Evolutionary conservation across 805 yeast species (phyloP), one percentile per base, ranked within the genome.

Genomic region (Starmerella sirachaensis): DNA sequence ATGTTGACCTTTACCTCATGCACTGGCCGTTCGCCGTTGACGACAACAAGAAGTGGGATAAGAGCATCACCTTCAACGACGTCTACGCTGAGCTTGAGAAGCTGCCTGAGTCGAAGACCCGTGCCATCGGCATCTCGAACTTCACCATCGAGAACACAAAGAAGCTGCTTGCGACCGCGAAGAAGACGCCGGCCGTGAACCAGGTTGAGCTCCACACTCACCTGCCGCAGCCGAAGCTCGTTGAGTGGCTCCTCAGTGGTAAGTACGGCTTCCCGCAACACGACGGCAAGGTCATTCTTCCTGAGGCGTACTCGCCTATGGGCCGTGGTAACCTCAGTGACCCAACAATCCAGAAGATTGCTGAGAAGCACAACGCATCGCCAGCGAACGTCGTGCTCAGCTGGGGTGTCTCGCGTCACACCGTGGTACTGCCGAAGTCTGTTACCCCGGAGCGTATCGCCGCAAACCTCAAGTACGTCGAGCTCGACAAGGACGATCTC

Each of bases 201-300:
- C 93, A 83, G 64, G 66, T 80, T 42, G 93, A 83, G 62, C 60
- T 74, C 26, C 93, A 82, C 58, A 84, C 86, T 32, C 67, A 68
- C 45, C 64, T 78, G 41, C 81, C 81, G 31, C 86, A 80, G 56
- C 61, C 57, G 7, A 74, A 74, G 46, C 62, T 81, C 47, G 51
- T 68, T 30, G 66, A 69, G 24, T 77, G 54, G 58, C 66, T 74
- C 57, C 60, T 64, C 38, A 53, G 58, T 23, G 51, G 51, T 19
- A 34, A 47, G 31, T 47, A 46, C 41, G 51, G 50, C 21, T 34
- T 30, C 38, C 50, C 51, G 13, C 31, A 28, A 23, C 51, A 47
- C 43, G 45, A 47, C 32, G 51, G 51, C 32, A 63, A 78, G 44
- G 71, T 65, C 43, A 75, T 78, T 42, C 55, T 64, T 23, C 56